phyloP scores from a whole-genome alignment of 345 rosid species.

The Eucalyptus paniculata region DNA sequence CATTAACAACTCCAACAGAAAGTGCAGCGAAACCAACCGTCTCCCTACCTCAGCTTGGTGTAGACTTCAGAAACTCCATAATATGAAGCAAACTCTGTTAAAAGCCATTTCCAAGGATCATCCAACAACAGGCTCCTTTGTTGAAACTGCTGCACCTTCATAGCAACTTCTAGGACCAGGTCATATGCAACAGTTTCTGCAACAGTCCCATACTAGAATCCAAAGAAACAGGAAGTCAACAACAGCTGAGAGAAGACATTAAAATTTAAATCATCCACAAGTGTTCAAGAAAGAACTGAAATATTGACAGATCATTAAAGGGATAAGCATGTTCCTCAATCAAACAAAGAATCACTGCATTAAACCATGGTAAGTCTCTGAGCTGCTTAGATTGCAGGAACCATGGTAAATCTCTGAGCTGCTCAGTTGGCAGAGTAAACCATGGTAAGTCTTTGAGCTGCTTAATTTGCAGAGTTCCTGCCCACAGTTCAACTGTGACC shows the following conservation, averaged over 20 bases:
- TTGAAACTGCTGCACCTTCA: slow-evolving; percentile 83
- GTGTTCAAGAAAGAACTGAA: neutral
- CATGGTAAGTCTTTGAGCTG: neutral
- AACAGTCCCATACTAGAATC: slow-evolving; percentile 73
- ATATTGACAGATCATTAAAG: neutral
- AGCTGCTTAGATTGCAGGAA: neutral
- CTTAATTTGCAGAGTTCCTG: neutral
- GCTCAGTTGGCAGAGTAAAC: neutral
- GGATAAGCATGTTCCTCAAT: neutral
- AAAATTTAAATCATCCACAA: neutral
- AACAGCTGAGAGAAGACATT: neutral
- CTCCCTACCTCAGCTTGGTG: slow-evolving; percentile 69
- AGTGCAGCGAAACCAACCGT: neutral
- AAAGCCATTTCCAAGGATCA: slow-evolving; percentile 98
- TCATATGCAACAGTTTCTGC: slow-evolving; percentile 99
- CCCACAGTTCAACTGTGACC: neutral
- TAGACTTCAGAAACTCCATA: slow-evolving; percentile 91
- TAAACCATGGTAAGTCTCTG: neutral
- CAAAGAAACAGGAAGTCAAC: slow-evolving; percentile 2
- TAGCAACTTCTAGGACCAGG: slow-evolving; percentile 74
- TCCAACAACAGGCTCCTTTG: slow-evolving; percentile 70
- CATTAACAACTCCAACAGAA: neutral
- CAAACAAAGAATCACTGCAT: neutral
- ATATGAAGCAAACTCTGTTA: slow-evolving; percentile 83
- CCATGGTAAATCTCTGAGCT: neutral